phyloP scores from a whole-genome alignment of 1,139 yeast genomes.

The Casaregolazyma suthepensis region DNA sequence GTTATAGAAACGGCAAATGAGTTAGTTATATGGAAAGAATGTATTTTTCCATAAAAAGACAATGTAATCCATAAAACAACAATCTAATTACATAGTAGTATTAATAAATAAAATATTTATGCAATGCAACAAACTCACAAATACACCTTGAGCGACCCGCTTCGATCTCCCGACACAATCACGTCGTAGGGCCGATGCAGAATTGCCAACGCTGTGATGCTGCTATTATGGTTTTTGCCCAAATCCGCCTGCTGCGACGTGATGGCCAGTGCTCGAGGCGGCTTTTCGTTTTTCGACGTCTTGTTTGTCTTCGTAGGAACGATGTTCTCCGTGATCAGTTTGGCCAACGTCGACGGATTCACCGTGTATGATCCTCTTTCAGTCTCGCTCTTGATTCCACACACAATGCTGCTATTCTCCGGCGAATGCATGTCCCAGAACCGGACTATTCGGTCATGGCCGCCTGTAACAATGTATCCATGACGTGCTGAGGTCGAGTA shows the following conservation, averaged over 20 bases:
- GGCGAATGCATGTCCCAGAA: slow-evolving; percentile 44
- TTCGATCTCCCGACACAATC: slow-evolving; percentile 57
- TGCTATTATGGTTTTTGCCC: slow-evolving; percentile 43
- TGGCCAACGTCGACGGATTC: slow-evolving; percentile 33
- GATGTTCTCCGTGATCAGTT: slow-evolving; percentile 21
- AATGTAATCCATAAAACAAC: no score
- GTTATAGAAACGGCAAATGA: no score
- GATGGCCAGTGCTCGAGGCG: slow-evolving; percentile 31
- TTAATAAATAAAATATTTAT: no score
- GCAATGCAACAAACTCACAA: slow-evolving; percentile 29
- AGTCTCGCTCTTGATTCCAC: slow-evolving; percentile 28
- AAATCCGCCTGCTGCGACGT: slow-evolving; percentile 35
- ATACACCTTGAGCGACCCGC: slow-evolving; percentile 56
- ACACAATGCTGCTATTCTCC: slow-evolving; percentile 37
- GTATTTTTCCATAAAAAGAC: no score
- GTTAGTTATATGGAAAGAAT: no score
- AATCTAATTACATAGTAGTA: no score
- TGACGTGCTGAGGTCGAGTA: slow-evolving; percentile 10
- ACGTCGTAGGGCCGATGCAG: slow-evolving; percentile 50
- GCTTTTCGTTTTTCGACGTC: slow-evolving; percentile 22
- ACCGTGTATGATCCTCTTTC: slow-evolving; percentile 31
- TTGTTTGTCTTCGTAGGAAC: slow-evolving; percentile 12
- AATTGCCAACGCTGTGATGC: slow-evolving; percentile 45
- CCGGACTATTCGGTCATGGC: slow-evolving; percentile 38
- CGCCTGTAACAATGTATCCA: slow-evolving; percentile 34